phyloP scores from a whole-genome alignment of 768 basidiomycete species.

The Paxillus rubicundulus region DNA sequence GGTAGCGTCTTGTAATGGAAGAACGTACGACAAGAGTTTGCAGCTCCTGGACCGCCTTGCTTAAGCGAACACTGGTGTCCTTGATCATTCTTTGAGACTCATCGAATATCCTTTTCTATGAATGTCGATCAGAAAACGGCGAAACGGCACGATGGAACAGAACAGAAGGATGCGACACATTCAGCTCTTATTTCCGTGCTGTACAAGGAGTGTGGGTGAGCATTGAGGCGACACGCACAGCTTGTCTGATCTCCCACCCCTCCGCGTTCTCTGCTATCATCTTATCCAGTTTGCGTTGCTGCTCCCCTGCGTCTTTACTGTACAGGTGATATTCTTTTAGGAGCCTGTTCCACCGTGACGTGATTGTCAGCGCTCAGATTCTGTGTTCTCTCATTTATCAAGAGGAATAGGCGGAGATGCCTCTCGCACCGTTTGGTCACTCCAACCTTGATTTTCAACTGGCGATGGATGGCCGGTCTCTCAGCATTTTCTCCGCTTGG shows the following conservation, averaged over 20 bases:
- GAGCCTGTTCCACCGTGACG: constrained; percentile 41
- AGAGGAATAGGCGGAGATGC: constrained; percentile 17
- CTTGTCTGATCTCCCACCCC: constrained; percentile 76
- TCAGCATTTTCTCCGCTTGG: constrained; percentile 15
- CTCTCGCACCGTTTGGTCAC: constrained; percentile 57
- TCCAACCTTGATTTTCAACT: constrained; percentile 77
- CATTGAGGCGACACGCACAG: constrained; percentile 43
- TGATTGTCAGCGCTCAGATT: constrained; percentile 8
- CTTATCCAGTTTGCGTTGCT: constrained; percentile 58
- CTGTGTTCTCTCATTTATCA: not conserved
- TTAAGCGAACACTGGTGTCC: constrained; percentile 62
- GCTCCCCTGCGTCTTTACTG: constrained; percentile 59
- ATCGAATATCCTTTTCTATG: constrained; percentile 62
- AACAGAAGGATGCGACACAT: constrained; percentile 3
- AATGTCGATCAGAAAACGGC: constrained; percentile 5
- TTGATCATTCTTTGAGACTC: constrained; percentile 81
- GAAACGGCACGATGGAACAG: constrained; percentile 15
- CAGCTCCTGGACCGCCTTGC: constrained; percentile 60
- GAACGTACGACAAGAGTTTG: constrained; percentile 64
- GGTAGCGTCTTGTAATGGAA: constrained; percentile 17
- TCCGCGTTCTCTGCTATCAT: constrained; percentile 59
- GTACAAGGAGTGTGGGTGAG: constrained; percentile 2
- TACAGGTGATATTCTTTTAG: constrained; percentile 69
- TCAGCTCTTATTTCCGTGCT: constrained; percentile 28
- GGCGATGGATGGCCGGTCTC: constrained; percentile 45